These are phyloP conservation scores for Monosporozyma servazzii DNA, from an alignment of 805 yeast genomes.

Conservation along the genomic window DNA sequence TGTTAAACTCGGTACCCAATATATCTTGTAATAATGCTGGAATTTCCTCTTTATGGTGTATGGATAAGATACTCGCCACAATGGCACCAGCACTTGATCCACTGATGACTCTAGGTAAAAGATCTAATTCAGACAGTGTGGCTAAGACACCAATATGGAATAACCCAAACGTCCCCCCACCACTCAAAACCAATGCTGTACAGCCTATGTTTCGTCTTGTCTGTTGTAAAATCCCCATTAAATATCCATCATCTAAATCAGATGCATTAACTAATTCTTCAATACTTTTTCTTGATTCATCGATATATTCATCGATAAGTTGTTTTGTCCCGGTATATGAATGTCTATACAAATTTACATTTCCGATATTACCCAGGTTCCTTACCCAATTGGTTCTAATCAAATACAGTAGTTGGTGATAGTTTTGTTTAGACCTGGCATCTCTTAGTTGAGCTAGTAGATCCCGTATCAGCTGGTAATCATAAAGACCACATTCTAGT, in stretches of 20 bases:
- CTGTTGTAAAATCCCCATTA: conserved; percentile 70
- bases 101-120: conserved; percentile 76
- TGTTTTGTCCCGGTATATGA: conserved; percentile 77
- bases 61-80: conserved; percentile 79
- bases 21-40: conserved; percentile 40
- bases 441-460: conserved; percentile 45
- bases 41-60: conserved; percentile 67
- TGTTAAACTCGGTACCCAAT: conserved; percentile 35
- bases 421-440: conserved; percentile 56
- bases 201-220: conserved; percentile 86
- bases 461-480: conserved; percentile 48
- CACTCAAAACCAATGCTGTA: conserved; percentile 83
- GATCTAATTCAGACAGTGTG: conserved; percentile 59
- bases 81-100: conserved; percentile 96
- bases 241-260: conserved; percentile 53
- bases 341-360: conserved; percentile 63
- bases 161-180: conserved; percentile 89
- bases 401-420: conserved; percentile 53
- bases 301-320: conserved; percentile 70
- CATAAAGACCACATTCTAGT: conserved; percentile 56
- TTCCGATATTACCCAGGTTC: conserved; percentile 81
- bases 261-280: conserved; percentile 12
- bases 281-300: conserved; percentile 55
- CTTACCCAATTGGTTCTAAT: conserved; percentile 78
- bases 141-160: conserved; percentile 85